Conservation (phyloP, 129 eudicot species). For the Solidago caesia region DNA sequence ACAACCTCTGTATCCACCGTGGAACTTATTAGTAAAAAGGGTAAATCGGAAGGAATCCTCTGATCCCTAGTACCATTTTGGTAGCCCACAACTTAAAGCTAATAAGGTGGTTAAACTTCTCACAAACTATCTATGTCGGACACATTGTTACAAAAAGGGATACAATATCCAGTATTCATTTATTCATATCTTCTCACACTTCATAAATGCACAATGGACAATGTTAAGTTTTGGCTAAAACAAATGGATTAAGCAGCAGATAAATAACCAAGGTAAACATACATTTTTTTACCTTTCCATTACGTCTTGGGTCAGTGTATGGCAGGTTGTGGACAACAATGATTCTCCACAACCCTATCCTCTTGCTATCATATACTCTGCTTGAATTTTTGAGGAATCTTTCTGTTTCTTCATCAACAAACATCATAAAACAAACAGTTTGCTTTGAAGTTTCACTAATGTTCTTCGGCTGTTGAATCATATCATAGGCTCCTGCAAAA, state of each 20-base stretch:
- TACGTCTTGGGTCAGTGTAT: constrained; percentile 82
- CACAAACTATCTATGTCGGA: neutral
- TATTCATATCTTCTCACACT: neutral
- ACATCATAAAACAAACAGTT: constrained; percentile 80
- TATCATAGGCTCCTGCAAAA: constrained; percentile 73
- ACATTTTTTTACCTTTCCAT: constrained; percentile 62
- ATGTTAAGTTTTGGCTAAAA: neutral
- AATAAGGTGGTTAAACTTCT: neutral
- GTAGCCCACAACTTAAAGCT: neutral
- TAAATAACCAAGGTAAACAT: neutral
- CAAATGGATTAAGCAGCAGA: neutral
- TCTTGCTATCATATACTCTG: constrained; percentile 45
- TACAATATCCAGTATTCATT: neutral
- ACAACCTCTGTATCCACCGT: neutral
- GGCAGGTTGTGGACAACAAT: constrained; percentile 81
- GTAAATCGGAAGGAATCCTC: too few species aligned
- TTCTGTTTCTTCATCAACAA: constrained; percentile 80
- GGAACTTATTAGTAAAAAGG: too few species aligned
- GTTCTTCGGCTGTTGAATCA: constrained; percentile 78
- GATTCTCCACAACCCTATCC: constrained; percentile 79
- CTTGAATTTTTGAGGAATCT: constrained; percentile 50
- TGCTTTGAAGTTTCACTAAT: constrained; percentile 61
- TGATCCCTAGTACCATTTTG: too few species aligned
- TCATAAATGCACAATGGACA: neutral
- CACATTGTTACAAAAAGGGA: neutral